Base-by-base conservation (phyloP, 2,329 filamentous ascomycete genomes). In the Fusarium sp. region DNA sequence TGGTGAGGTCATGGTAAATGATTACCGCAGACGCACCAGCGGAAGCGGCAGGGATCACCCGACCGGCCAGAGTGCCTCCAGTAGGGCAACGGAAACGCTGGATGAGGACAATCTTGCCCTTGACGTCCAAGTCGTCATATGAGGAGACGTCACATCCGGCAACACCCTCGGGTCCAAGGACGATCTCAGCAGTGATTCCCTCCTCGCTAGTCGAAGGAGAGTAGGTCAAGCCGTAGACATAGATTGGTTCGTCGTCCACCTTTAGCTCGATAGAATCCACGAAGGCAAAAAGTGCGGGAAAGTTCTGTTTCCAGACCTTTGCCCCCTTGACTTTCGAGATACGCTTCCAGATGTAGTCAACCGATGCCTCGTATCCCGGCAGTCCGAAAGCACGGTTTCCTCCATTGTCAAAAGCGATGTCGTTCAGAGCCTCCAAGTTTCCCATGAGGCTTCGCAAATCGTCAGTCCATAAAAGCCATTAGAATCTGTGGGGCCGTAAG, bases 311-410 rank as follows among this genome's bases (percentile, higher is more conserved):
- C 84, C 86, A 88, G 27, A 80, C 80, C 27, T 79, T 80, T 9
- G 80, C 79, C 32, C 75, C 79, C 25, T 82, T 71, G 13, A 84
- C 81, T n/a, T 84, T 83, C 34, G 83, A 83, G 9, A 87, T 82
- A 35, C 84, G 82, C n/a, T 82, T 83, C 59, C 84, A 84, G 73
- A 89, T 83, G 74, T 86, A 88, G 59, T 88, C 84, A 32, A 87
- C 85, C 0, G 86, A 88, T 8, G 86, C 86, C 34, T 81, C 83
- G 73, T 86, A 88, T 6, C 87, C 87, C 1, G 86, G 85, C 5
- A 86, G 82, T 23, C 87, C 87, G 71, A 88, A 88, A n/a, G 87
- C 87, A 61, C 87, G 83, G 79, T 89, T 89, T 8, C 87, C 87
- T 2, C 86, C 86, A 72, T 88, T 87, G 41, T 57, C 70, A 13